Evolutionary conservation across 2,329 filamentous ascomycete genomes (phyloP).

Genomic region (Thyridium curvatum): DNA sequence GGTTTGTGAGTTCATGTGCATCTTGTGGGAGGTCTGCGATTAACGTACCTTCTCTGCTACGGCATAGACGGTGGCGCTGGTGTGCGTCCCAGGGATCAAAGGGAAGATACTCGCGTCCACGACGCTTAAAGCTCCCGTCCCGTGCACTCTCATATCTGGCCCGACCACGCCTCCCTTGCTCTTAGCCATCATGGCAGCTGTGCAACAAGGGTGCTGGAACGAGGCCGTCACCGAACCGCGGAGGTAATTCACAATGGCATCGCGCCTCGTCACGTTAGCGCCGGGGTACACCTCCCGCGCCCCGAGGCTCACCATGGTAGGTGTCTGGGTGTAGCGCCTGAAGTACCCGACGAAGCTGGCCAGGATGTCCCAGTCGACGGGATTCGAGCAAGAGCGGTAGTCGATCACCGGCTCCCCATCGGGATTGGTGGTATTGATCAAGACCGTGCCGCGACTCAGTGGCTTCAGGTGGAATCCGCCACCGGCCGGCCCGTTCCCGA

Average conservation of each 20-base stretch:
- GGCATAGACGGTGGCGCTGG: constrained; percentile 14
- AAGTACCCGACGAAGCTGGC: background rate
- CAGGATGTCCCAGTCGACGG: constrained; percentile 5
- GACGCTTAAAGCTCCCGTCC: constrained; percentile 10
- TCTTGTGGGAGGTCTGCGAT: too few species aligned
- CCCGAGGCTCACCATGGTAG: constrained; percentile 2
- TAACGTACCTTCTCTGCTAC: constrained; percentile 13
- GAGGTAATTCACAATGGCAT: constrained; percentile 2
- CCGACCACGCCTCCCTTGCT: constrained; percentile 14
- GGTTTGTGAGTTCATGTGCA: too few species aligned
- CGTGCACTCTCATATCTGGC: constrained; percentile 14
- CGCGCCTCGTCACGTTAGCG: background rate
- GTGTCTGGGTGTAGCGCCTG: constrained; percentile 2
- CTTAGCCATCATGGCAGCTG: constrained; percentile 12
- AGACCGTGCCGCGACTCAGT: constrained; percentile 4
- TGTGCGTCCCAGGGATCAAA: constrained; percentile 12
- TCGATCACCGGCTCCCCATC: constrained; percentile 4
- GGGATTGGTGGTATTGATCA: background rate
- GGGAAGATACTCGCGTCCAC: constrained; percentile 14
- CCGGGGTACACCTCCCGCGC: constrained; percentile 6
- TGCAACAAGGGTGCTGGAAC: constrained; percentile 11
- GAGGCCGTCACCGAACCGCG: constrained; percentile 1
- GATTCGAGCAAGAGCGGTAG: constrained; percentile 4
- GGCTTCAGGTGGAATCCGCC: constrained; percentile 3
- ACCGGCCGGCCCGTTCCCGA: too few species aligned